Percentiles rank a stretch among this genome's conserved stretches.
These are phyloP conservation scores for Hypoxylon sp. DNA, from an alignment of 2,329 filamentous ascomycete genomes.

Conservation along the genomic window DNA sequence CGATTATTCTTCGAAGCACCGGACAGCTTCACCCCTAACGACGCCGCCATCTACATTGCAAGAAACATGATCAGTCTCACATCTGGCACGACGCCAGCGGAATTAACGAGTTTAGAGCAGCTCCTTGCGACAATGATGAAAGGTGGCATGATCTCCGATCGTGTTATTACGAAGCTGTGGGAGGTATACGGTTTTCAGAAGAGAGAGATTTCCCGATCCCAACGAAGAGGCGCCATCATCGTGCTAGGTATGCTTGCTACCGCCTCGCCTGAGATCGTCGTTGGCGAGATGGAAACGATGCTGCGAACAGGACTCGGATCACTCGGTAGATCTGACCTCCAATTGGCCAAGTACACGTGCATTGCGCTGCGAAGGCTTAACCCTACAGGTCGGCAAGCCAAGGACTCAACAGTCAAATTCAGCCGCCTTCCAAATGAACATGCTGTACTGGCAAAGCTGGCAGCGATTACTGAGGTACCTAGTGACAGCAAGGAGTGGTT, in stretches of 20 bases:
- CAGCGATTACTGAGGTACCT: slow-evolving; percentile 85
- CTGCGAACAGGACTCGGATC: slow-evolving; percentile 88
- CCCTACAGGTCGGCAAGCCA: slow-evolving; percentile 83
- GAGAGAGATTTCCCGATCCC: slow-evolving; percentile 91
- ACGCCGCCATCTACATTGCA: slow-evolving; percentile 94
- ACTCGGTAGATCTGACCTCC: slow-evolving; percentile 85
- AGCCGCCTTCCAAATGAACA: slow-evolving; percentile 93
- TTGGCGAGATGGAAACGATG: slow-evolving; percentile 96
- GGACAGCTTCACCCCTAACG: slow-evolving; percentile 87
- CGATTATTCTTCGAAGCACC: slow-evolving; percentile 96
- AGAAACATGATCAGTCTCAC: slow-evolving; percentile 99
- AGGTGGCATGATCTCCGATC: slow-evolving; percentile 85
- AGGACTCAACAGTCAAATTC: slow-evolving; percentile 77
- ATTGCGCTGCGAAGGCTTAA: slow-evolving; percentile 93
- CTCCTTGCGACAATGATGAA: slow-evolving; percentile 98
- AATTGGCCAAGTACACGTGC: slow-evolving; percentile 94
- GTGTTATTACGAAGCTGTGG: slow-evolving; percentile 94
- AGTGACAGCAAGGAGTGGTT: slow-evolving; percentile 97
- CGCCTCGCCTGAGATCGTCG: slow-evolving; percentile 91
- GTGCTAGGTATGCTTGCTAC: slow-evolving; percentile 96
- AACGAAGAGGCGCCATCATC: slow-evolving; percentile 93
- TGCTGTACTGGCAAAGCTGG: slow-evolving; percentile 84
- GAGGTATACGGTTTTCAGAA: slow-evolving; percentile 96
- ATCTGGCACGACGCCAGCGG: slow-evolving; percentile 93
- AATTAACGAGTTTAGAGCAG: slow-evolving; percentile 95